phyloP scores from a whole-genome alignment of 2,329 filamentous ascomycete genomes.

The Fusarium tjaetaba region DNA sequence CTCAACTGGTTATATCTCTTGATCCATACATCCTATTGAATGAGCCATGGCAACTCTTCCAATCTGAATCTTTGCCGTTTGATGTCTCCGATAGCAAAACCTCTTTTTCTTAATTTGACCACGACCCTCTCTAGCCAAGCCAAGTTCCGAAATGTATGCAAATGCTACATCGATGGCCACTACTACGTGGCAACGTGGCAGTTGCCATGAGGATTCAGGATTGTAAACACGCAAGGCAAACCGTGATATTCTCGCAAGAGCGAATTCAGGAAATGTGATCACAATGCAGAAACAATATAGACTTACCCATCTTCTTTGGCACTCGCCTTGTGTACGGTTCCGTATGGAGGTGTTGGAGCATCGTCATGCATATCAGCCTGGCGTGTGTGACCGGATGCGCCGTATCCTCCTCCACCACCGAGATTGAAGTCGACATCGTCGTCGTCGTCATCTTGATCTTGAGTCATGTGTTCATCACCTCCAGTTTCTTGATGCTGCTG shows the following conservation, averaged over 20 bases:
- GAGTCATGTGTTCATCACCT: slow-evolving; percentile 56
- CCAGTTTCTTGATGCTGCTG: slow-evolving; percentile 35
- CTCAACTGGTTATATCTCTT: slow-evolving; percentile 39
- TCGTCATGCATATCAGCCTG: slow-evolving; percentile 45
- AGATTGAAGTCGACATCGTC: slow-evolving; percentile 70
- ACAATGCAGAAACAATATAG: slow-evolving; percentile 34
- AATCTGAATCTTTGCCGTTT: slow-evolving; percentile 39
- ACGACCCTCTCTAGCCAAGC: slow-evolving; percentile 44
- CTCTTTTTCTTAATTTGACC: slow-evolving; percentile 42
- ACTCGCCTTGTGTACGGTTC: slow-evolving; percentile 65
- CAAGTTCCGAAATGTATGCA: slow-evolving; percentile 37
- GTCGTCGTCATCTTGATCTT: slow-evolving; percentile 61
- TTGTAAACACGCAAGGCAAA: slow-evolving; percentile 22
- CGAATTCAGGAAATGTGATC: slow-evolving; percentile 33
- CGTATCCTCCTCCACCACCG: slow-evolving; percentile 53
- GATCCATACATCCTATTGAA: slow-evolving; percentile 38
- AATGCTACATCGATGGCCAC: slow-evolving; percentile 34
- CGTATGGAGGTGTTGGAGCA: slow-evolving; percentile 47
- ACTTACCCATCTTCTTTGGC: slow-evolving; percentile 66
- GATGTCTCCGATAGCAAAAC: slow-evolving; percentile 38
- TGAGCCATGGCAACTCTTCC: slow-evolving; percentile 37
- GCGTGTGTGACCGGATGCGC: slow-evolving; percentile 45
- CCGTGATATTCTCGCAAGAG: slow-evolving; percentile 14
- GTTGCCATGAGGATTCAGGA: slow-evolving; percentile 33
- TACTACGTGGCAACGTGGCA: slow-evolving; percentile 30